Conservation (phyloP, 148 eudicot genomes). For the Arctostaphylos glauca region DNA sequence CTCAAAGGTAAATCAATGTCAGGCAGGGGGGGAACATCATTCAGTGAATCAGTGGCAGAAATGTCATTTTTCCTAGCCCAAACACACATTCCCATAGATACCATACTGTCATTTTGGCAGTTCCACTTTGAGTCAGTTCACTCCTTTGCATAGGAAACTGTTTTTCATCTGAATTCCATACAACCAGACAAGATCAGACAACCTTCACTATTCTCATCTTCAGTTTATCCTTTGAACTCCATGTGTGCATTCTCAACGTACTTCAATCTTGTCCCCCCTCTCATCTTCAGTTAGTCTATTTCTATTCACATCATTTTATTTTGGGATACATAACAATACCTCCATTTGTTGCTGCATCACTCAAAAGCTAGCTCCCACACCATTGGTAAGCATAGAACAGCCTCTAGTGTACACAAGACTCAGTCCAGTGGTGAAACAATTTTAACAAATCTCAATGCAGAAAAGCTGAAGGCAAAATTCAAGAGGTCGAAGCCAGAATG, state of each 20-base stretch:
- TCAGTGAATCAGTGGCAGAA: background rate
- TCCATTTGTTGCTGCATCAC: background rate
- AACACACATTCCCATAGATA: background rate
- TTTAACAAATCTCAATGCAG: background rate
- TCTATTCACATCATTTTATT: background rate
- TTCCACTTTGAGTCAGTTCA: background rate
- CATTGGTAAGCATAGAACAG: background rate
- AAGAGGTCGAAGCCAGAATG: background rate
- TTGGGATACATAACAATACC: background rate
- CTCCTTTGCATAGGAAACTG: background rate
- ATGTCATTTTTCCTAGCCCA: background rate
- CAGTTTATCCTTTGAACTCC: background rate
- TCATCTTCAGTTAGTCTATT: background rate
- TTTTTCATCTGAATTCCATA: background rate
- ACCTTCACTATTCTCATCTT: background rate
- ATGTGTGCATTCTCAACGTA: background rate
- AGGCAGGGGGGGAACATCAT: background rate
- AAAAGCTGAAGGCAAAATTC: background rate
- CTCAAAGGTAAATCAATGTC: background rate
- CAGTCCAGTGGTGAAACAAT: background rate
- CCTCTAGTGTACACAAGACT: background rate
- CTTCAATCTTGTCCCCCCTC: background rate
- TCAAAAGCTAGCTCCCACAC: background rate
- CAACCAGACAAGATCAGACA: background rate
- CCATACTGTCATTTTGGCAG: background rate